Evolutionary conservation across 1,284 basidiomycete genomes (phyloP).

Genomic region (Prillingera fragicola): DNA sequence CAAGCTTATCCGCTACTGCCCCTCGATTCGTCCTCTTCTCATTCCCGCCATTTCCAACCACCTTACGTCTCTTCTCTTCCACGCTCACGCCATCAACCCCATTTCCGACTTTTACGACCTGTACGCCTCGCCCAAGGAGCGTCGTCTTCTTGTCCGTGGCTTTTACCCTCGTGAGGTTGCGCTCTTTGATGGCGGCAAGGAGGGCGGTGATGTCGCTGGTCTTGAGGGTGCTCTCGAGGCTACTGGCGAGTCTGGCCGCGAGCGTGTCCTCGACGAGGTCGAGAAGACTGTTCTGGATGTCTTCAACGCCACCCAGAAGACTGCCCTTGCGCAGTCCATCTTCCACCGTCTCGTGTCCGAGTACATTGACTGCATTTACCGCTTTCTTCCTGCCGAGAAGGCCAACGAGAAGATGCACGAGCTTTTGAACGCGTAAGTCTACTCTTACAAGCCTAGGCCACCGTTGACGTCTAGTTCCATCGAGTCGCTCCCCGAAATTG

Average conservation of each 20-base stretch:
- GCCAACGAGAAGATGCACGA: constrained; percentile 48
- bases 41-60: constrained; percentile 68
- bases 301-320: constrained; percentile 84
- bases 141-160: constrained; percentile 68
- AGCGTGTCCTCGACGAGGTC: constrained; percentile 61
- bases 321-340: constrained; percentile 72
- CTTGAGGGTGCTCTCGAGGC: constrained; percentile 62
- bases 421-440: constrained; percentile 37
- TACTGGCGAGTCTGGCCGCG: constrained; percentile 59
- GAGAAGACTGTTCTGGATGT: constrained; percentile 70
- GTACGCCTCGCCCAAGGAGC: constrained; percentile 73
- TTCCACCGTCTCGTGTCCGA: constrained; percentile 64
- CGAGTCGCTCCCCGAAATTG: constrained; percentile 78
- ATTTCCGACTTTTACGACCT: constrained; percentile 82
- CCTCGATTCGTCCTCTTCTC: constrained; percentile 59
- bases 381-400: constrained; percentile 37
- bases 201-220: constrained; percentile 48
- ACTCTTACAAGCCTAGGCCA: not conserved
- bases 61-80: constrained; percentile 67
- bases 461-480: constrained; percentile 56
- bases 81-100: constrained; percentile 72
- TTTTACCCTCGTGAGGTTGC: constrained; percentile 82
- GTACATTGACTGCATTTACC: constrained; percentile 45
- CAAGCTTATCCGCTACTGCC: constrained; percentile 72
- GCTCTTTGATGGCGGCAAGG: constrained; percentile 65